Evolutionary conservation across 2,329 filamentous ascomycete species (phyloP), one percentile per base, ranked within the genome.

Genomic region (Talaromyces albobiverticillius): DNA sequence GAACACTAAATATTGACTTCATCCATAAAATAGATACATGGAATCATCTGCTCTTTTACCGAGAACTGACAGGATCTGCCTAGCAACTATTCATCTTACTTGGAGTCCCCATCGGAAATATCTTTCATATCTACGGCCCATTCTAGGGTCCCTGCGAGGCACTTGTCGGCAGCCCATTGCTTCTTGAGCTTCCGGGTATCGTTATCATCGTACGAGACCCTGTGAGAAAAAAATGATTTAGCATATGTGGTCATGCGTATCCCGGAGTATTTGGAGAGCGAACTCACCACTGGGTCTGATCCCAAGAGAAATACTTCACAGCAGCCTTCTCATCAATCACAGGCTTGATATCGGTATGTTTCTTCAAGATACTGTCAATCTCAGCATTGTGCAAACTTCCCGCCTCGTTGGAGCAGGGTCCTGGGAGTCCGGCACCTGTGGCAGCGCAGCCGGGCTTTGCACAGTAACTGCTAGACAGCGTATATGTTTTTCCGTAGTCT

Each of bases 141-240:
- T 31, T 59, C 59, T 34, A 63, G 53, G 4, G 65, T 52, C 4
- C 72, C 72, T 3, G 65, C 64, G 2, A 75, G 60, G 34, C 72
- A 70, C 3, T 59, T 43, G 0, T 50, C 38, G 10, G 67, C 67
- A 1, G 71, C 71, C 51, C 58, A 73, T 2, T 74, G 59, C 2
- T 61, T 61, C 52, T 76, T 76, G 16, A 64, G 54, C 26, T 64
- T 58, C 16, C 70, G 62, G 2, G 74, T 77, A 5, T 71, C 63
- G 0, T 54, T 51, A 47, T 78, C 73, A 38, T 71, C 68, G 29
- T 64, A 70, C 1, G 64, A 64, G 2, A 68, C 58, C 64, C 63
- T 57, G 42, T 13, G 9, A 4, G 4, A 1, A 22, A 14, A 25
- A 22, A 10, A 25, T 20, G 16, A 22, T 9, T 51, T 11, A 51